phyloP scores from a whole-genome alignment of 495 filamentous ascomycete species.

The Astrocystis sublimbata region DNA sequence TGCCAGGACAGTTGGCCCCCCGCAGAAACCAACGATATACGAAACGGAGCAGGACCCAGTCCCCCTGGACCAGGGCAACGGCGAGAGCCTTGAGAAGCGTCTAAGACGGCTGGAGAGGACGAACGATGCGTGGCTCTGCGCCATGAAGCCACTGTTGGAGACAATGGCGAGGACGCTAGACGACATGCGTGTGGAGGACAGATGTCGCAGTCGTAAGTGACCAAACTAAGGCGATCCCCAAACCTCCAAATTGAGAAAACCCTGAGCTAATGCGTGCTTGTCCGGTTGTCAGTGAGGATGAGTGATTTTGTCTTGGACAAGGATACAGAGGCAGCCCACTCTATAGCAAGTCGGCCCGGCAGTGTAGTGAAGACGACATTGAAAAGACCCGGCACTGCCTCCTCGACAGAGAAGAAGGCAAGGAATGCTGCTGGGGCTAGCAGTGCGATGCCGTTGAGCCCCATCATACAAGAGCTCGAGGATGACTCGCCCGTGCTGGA shows the following conservation, averaged over 20 bases:
- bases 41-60: not conserved
- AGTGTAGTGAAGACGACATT: not conserved
- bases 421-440: not conserved
- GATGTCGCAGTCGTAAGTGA: conserved; percentile 15
- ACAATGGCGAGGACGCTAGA: conserved; percentile 27
- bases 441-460: not conserved
- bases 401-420: not conserved
- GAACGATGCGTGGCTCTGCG: conserved; percentile 25
- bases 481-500: not conserved
- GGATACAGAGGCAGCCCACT: conserved; percentile 13
- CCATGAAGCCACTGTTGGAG: conserved; percentile 21
- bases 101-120: conserved; percentile 26
- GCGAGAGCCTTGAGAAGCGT: conserved; percentile 23
- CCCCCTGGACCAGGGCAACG: conserved; percentile 4
- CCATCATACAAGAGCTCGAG: conserved; percentile 5
- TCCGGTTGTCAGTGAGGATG: conserved; percentile 11
- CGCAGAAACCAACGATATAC: not conserved
- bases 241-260: not conserved
- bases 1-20: conserved; percentile 16
- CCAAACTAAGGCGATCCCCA: not conserved
- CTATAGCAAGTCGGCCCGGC: not conserved
- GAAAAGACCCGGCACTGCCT: not conserved
- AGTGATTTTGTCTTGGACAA: conserved; percentile 19
- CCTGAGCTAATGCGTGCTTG: too few species aligned
- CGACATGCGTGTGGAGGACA: conserved; percentile 24